phyloP scores from a whole-genome alignment of 192 early-diverging fungal species.

The Dissophora ornata region DNA sequence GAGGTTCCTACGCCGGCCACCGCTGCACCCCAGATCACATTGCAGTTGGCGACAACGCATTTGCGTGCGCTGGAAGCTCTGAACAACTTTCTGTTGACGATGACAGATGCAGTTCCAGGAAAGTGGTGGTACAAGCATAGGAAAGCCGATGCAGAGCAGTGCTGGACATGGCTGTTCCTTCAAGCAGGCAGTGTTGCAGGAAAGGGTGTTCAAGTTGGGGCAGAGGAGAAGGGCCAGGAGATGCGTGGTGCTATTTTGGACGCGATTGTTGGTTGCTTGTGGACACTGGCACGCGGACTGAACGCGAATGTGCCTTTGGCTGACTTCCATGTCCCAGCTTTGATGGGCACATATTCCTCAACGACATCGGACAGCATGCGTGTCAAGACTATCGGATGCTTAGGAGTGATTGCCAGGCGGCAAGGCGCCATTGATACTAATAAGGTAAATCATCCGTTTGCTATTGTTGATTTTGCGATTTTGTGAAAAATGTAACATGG shows the following conservation, averaged over 20 bases:
- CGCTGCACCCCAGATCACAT: constrained; percentile 55
- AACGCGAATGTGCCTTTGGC: constrained; percentile 64
- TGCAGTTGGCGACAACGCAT: constrained; percentile 68
- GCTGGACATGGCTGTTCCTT: constrained; percentile 72
- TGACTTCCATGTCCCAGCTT: constrained; percentile 52
- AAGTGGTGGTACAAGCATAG: constrained; percentile 73
- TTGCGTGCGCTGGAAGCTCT: constrained; percentile 77
- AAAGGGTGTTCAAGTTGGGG: constrained; percentile 60
- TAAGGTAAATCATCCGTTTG: constrained; percentile 68
- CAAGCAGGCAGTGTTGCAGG: constrained; percentile 64
- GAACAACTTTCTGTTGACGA: constrained; percentile 81
- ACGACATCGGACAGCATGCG: constrained; percentile 60
- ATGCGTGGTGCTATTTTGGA: constrained; percentile 70
- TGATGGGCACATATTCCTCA: constrained; percentile 59
- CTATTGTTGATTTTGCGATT: neutral
- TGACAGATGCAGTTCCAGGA: constrained; percentile 70
- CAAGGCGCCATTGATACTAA: constrained; percentile 74
- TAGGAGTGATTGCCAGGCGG: constrained; percentile 79
- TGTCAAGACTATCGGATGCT: constrained; percentile 77
- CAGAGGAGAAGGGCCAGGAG: constrained; percentile 61
- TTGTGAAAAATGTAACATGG: neutral
- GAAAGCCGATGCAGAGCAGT: constrained; percentile 54
- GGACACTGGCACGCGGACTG: constrained; percentile 78
- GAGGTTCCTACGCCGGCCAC: constrained; percentile 38
- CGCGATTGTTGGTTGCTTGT: constrained; percentile 77